phyloP scores from a whole-genome alignment of 345 rosid species.

The Heritiera fomes region DNA sequence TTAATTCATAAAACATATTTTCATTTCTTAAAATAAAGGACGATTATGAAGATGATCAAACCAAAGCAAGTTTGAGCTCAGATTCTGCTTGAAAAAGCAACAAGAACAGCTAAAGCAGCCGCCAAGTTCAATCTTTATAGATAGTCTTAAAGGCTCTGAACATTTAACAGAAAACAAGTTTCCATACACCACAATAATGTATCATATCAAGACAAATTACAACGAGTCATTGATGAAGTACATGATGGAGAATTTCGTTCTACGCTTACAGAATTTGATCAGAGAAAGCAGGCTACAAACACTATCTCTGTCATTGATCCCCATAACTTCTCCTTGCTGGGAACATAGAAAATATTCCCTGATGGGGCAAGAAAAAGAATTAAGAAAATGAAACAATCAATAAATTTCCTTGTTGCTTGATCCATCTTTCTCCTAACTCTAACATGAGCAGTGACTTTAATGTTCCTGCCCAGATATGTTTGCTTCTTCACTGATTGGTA shows the following conservation, averaged over 20 bases:
- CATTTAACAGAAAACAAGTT: not conserved
- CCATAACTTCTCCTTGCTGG: not conserved
- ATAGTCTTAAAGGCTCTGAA: not conserved
- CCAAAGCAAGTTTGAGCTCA: not conserved
- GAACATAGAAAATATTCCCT: constrained; percentile 17
- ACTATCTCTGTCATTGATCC: not conserved
- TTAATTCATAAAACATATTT: no score
- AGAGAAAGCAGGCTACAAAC: not conserved
- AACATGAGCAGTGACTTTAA: constrained; percentile 22
- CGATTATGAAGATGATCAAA: not conserved
- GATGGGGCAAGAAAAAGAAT: not conserved
- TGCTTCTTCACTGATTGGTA: not conserved
- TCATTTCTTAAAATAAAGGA: no score
- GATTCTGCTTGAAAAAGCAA: not conserved
- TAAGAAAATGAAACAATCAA: constrained; percentile 32
- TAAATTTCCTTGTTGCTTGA: constrained; percentile 15
- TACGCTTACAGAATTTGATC: not conserved
- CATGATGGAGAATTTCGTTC: constrained; percentile 1
- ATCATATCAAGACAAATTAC: not conserved
- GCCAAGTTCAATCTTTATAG: not conserved
- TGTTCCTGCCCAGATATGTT: constrained; percentile 12
- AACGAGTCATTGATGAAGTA: constrained; percentile 16
- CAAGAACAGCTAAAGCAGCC: not conserved
- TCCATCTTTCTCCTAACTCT: constrained; percentile 7
- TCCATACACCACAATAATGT: not conserved